Base-by-base conservation (phyloP, 2,329 filamentous ascomycete species). In the Metarhizium album region DNA sequence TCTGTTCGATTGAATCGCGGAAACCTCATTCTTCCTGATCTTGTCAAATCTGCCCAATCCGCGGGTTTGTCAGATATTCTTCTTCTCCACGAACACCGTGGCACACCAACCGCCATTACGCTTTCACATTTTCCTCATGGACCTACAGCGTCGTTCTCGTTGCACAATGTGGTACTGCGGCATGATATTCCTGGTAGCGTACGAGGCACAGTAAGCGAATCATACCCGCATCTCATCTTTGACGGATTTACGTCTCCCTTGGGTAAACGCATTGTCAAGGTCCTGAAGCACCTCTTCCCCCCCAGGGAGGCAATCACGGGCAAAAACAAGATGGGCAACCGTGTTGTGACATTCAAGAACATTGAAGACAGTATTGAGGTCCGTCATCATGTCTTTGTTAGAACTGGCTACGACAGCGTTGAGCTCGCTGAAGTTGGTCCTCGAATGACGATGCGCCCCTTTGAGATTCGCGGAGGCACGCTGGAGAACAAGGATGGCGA, bases 401-500 rank as follows among this genome's bases (percentile, higher is more conserved):
- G 87, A 65, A 97, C 93, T 0, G 86, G 87, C 1, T 93, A 91
- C 63, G 84, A 95, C 63, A 87, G 85, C 52, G 88, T 97, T 2
- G 90, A 95, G 67, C 70, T 95, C 59, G 84, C 87, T 14, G 90
- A 95, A 66, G 89, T 95, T 47, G 90, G 91, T 0, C 93, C 93
- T 1, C 78, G 93, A 52, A 95, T 97, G 88, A 95, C 90, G n/a
- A 93, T 97, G 89, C 78, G 89, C 58, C 74, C 90, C 49, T 98
- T 97, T 64, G 89, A 97, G 71, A 95, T 98, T 54, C 79, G 90
- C 45, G 85, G 84, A 49, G 91, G 93, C 16, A 95, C 91, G 3
- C 73, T 96, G 53, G 93, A 97, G 64, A 95, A 90, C 62, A 94
- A 94, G 67, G 87, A 94, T 58, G 91, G 91, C 3, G 93, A 98